phyloP scores from a whole-genome alignment of 768 basidiomycete species.

The Tricholoma hemisulphureum region DNA sequence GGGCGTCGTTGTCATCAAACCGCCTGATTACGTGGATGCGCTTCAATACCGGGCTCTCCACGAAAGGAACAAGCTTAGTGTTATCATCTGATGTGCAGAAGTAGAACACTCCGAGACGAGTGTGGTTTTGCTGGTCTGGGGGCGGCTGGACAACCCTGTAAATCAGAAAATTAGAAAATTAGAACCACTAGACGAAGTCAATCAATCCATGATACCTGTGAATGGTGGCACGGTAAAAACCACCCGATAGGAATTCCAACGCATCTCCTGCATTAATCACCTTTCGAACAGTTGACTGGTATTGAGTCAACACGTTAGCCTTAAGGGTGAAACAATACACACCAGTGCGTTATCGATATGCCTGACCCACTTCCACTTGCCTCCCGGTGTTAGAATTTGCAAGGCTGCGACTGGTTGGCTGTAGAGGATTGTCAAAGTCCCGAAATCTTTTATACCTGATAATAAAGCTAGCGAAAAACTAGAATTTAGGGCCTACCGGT shows the following conservation, averaged over 20 bases:
- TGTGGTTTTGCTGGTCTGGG: constrained; percentile 36
- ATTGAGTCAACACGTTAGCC: neutral
- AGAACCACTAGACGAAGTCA: constrained; percentile 3
- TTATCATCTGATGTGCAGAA: constrained; percentile 53
- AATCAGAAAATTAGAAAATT: neutral
- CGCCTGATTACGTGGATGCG: constrained; percentile 39
- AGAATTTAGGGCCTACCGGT: constrained; percentile 30
- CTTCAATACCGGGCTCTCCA: constrained; percentile 49
- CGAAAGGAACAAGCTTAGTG: constrained; percentile 27
- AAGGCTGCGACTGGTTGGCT: constrained; percentile 49
- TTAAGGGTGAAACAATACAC: neutral
- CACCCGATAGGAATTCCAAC: constrained; percentile 46
- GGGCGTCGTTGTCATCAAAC: constrained; percentile 41
- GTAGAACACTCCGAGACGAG: constrained; percentile 53
- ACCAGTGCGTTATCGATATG: constrained; percentile 50
- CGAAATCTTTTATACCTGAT: neutral
- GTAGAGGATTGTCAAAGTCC: constrained; percentile 41
- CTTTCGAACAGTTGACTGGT: constrained; percentile 1
- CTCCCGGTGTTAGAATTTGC: constrained; percentile 43
- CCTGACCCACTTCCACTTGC: constrained; percentile 46
- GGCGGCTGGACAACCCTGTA: constrained; percentile 44
- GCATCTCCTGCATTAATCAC: constrained; percentile 42
- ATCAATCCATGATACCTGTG: constrained; percentile 25
- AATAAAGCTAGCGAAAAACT: neutral
- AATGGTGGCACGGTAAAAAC: constrained; percentile 45